These are phyloP conservation scores for Geotrichum australiense DNA, from an alignment of 1,139 yeast genomes.

Conservation along the genomic window DNA sequence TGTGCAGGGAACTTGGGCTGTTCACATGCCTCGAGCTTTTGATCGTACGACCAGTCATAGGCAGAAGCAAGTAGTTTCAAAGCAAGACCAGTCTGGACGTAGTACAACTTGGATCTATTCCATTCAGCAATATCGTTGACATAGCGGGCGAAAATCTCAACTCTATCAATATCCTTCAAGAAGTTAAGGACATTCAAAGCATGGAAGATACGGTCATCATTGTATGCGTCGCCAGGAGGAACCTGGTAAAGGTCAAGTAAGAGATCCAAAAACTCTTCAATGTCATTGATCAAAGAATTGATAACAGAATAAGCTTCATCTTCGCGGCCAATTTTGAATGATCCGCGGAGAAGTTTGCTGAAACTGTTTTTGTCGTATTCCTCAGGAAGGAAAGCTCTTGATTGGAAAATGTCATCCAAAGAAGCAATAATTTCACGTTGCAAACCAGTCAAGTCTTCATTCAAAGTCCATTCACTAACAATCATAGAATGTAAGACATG, in stretches of 20 bases:
- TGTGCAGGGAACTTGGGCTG: conserved; percentile 75
- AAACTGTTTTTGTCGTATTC: conserved; percentile 49
- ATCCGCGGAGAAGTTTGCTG: conserved; percentile 44
- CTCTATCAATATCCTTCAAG: conserved; percentile 70
- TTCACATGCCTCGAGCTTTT: conserved; percentile 48
- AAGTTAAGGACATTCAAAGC: conserved; percentile 70
- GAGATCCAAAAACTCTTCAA: conserved; percentile 58
- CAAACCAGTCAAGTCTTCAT: conserved; percentile 52
- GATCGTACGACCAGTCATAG: conserved; percentile 66
- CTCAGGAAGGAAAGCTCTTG: conserved; percentile 47
- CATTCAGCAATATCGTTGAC: conserved; percentile 68
- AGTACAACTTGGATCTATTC: conserved; percentile 53
- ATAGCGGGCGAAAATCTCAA: conserved; percentile 72
- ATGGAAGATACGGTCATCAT: conserved; percentile 80
- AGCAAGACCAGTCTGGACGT: conserved; percentile 77
- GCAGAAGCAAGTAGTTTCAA: conserved; percentile 73
- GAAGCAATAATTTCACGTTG: conserved; percentile 51
- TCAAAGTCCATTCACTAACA: conserved; percentile 57
- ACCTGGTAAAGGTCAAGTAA: conserved; percentile 64
- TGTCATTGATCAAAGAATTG: conserved; percentile 47
- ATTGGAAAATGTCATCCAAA: conserved; percentile 58
- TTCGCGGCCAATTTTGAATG: conserved; percentile 53
- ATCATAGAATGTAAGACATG: conserved; percentile 65
- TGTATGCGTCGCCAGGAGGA: conserved; percentile 78
- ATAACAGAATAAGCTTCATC: conserved; percentile 58